Conservation (phyloP, 2,329 filamentous ascomycete genomes). For the Colletotrichum sp. region DNA sequence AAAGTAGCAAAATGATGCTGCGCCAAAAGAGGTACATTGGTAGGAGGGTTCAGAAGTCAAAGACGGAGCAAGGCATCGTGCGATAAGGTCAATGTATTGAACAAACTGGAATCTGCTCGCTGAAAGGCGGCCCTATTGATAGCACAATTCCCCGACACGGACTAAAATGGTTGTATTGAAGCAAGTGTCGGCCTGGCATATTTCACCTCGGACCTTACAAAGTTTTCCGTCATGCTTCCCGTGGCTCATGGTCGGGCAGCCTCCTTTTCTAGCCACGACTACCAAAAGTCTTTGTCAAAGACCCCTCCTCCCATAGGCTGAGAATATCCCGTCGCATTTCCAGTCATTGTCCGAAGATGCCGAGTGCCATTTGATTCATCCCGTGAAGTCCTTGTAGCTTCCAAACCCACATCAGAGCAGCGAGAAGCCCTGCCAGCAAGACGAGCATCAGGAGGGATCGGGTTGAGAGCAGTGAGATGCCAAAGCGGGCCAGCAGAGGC, state of each 20-base stretch:
- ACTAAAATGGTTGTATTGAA: background rate
- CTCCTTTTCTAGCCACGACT: background rate
- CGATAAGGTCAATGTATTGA: background rate
- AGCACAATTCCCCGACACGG: background rate
- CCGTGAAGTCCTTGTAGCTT: background rate
- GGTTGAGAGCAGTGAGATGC: background rate
- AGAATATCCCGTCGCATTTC: background rate
- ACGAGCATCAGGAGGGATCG: rapidly evolving
- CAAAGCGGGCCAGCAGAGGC: background rate
- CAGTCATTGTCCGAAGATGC: background rate
- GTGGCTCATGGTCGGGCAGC: background rate
- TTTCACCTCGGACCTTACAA: background rate
- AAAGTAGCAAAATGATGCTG: too few relatives aligned
- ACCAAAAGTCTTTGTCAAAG: background rate
- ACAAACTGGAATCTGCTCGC: background rate
- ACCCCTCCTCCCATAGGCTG: background rate
- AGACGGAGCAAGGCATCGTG: background rate
- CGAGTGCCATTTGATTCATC: background rate
- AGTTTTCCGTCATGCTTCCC: background rate
- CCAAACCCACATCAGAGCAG: background rate
- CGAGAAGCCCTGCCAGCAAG: background rate
- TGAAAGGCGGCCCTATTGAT: background rate
- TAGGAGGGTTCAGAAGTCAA: too few relatives aligned
- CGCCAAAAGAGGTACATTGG: too few relatives aligned
- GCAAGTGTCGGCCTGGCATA: background rate